phyloP scores from a whole-genome alignment of 83 land plant species.

The Picea mariana region DNA sequence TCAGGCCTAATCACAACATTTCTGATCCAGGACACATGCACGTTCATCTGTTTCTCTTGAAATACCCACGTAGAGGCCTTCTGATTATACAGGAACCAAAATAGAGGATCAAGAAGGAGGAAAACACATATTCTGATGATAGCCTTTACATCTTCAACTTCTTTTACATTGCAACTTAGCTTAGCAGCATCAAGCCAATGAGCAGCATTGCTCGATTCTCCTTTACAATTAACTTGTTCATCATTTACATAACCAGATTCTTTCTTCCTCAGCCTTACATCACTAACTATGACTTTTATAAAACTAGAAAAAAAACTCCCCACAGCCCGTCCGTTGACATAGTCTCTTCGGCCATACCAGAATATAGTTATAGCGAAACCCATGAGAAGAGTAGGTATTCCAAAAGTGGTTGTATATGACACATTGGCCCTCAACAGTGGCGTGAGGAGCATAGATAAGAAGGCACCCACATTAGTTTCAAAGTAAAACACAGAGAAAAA shows the following conservation, averaged over 20 bases:
- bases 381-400: constrained; percentile 38
- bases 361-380: constrained; percentile 31
- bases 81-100: constrained; percentile 17
- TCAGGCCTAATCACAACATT: constrained; percentile 9
- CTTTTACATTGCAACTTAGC: background rate
- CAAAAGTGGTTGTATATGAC: constrained; percentile 19
- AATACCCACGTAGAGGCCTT: too few species aligned
- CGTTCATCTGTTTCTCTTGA: background rate
- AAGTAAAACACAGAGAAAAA: constrained; percentile 21
- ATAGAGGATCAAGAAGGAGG: constrained; percentile 35
- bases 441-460: constrained; percentile 33
- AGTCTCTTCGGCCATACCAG: constrained; percentile 26
- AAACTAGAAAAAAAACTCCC: constrained; percentile 37
- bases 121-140: constrained; percentile 27
- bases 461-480: constrained; percentile 30
- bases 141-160: constrained; percentile 42
- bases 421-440: constrained; percentile 24
- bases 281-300: constrained; percentile 21
- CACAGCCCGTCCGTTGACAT: constrained; percentile 23
- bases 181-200: too few species aligned
- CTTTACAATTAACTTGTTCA: too few species aligned
- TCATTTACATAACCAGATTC: background rate
- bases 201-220: too few species aligned
- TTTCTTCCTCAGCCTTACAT: background rate
- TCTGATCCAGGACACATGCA: constrained; percentile 33